phyloP scores from a whole-genome alignment of 139 green algal genomes.

The Chlorella sorokiniana region DNA sequence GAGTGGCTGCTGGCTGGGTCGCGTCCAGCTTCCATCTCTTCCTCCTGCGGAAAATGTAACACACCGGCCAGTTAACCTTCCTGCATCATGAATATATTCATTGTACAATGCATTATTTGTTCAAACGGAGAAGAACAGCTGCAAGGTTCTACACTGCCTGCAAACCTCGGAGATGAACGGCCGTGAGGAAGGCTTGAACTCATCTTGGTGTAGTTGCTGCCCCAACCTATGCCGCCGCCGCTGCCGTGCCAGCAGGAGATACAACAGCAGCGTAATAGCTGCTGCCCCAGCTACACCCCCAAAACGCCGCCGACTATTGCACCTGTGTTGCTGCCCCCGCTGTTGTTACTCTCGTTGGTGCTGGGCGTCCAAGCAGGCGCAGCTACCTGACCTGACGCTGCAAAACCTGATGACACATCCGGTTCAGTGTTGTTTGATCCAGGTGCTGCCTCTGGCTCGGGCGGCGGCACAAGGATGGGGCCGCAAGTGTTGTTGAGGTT shows the following conservation, averaged over 20 bases:
- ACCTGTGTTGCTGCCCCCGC: background rate
- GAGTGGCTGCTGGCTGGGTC: no score
- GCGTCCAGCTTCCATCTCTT: no score
- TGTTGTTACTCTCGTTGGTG: background rate
- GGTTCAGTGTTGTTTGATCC: no score
- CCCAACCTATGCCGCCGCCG: background rate
- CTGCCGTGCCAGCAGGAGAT: background rate
- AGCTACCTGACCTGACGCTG: no score
- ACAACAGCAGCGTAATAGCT: background rate
- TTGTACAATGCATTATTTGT: no score
- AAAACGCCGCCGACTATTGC: background rate
- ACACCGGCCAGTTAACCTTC: no score
- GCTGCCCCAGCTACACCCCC: background rate
- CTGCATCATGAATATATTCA: no score
- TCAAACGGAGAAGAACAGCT: background rate
- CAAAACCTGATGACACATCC: no score
- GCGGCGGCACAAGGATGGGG: background rate
- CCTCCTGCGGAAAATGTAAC: no score
- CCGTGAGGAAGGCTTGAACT: constrained; percentile 1
- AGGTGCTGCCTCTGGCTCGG: background rate
- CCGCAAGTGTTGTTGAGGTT: constrained; percentile 5
- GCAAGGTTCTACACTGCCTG: background rate
- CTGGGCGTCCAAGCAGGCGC: background rate
- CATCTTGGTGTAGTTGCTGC: no score
- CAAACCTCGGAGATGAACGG: constrained; percentile 25